Conservation (phyloP, 441 rosid genomes). For the Populus trichocarpa region DNA sequence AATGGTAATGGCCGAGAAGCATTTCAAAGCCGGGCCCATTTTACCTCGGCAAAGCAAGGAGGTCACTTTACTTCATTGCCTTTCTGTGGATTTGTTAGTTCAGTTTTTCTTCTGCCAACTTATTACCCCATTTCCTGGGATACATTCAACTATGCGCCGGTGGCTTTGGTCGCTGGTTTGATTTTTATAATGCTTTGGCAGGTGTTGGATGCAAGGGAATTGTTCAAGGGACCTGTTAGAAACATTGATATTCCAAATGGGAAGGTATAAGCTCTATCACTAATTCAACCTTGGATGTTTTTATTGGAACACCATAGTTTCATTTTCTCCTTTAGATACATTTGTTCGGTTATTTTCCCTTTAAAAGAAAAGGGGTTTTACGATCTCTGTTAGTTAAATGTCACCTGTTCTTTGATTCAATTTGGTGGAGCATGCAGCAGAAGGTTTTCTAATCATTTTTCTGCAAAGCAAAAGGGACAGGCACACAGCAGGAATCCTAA, state of each 20-base stretch:
- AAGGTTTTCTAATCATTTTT: background rate
- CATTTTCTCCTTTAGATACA: background rate
- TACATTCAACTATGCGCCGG: conserved; percentile 53
- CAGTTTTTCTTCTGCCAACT: conserved; percentile 51
- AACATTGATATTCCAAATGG: conserved; percentile 34
- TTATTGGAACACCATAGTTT: background rate
- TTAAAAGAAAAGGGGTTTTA: background rate
- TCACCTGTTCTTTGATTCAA: background rate
- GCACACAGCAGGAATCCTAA: background rate
- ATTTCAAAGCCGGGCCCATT: conserved; percentile 54
- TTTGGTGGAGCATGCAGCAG: background rate
- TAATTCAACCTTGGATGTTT: background rate
- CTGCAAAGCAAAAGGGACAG: background rate
- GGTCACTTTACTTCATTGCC: conserved; percentile 47
- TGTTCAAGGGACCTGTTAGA: conserved; percentile 62
- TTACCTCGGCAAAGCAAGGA: conserved; percentile 47
- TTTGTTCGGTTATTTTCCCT: background rate
- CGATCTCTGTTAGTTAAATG: background rate
- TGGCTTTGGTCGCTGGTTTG: conserved; percentile 42
- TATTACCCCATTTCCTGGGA: conserved; percentile 43
- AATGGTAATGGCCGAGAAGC: conserved; percentile 46
- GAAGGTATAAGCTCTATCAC: conserved; percentile 15
- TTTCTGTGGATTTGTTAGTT: conserved; percentile 60
- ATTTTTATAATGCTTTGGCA: conserved; percentile 52
- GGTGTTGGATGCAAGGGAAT: conserved; percentile 48